Evolutionary conservation across 2,329 filamentous ascomycete genomes (phyloP).

Genomic region (Colletotrichum lindemuthianum): DNA sequence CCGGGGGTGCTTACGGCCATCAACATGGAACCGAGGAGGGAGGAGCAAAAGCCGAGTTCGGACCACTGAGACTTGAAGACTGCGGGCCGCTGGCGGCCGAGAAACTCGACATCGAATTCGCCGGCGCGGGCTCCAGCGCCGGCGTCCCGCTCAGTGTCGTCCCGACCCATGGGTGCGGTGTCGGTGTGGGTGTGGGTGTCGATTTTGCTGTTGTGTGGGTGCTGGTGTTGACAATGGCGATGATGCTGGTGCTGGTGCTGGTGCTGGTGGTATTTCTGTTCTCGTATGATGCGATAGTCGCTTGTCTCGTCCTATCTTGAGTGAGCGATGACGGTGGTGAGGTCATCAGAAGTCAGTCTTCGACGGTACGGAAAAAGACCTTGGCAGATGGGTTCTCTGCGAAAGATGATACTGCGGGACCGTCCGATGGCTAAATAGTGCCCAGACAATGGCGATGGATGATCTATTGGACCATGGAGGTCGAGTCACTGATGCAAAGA

Average conservation of each 20-base stretch:
- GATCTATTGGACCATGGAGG: background rate
- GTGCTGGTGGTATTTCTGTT: no score
- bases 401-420: background rate
- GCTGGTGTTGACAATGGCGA: no score
- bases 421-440: conserved; percentile 21
- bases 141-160: conserved; percentile 31
- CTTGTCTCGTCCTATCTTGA: background rate
- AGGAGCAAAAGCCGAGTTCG: conserved; percentile 72
- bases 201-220: no score
- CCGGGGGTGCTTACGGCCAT: conserved; percentile 55
- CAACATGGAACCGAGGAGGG: conserved; percentile 70
- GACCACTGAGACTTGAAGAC: conserved; percentile 61
- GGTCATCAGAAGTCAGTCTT: background rate
- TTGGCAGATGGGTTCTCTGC: conserved; percentile 2
- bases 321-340: background rate
- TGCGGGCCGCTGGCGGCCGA: conserved; percentile 70
- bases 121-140: conserved; percentile 9
- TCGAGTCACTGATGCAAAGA: conserved; percentile 17
- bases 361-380: conserved; percentile 16
- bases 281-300: no score
- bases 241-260: no score
- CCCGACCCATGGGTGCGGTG: conserved; percentile 7
- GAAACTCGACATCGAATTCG: conserved; percentile 59
- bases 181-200: no score
- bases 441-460: background rate